These are phyloP conservation scores for Pichia heedii DNA, from an alignment of 805 yeast genomes.

Conservation along the genomic window DNA sequence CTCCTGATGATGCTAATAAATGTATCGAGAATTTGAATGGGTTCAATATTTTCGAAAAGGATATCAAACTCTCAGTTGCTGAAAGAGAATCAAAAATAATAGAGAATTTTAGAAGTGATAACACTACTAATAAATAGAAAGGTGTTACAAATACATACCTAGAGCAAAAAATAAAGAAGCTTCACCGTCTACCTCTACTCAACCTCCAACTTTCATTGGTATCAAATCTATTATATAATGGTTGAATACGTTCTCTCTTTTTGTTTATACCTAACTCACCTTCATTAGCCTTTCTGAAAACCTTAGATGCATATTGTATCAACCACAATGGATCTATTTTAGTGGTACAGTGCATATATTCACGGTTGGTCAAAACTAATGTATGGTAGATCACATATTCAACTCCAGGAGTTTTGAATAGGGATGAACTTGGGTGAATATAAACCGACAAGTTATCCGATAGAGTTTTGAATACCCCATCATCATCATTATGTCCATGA, in stretches of 20 bases:
- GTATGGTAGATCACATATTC: conserved; percentile 81
- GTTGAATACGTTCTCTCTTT: conserved; percentile 59
- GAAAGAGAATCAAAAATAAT: conserved; percentile 24
- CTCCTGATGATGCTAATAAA: conserved; percentile 38
- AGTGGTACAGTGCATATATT: conserved; percentile 86
- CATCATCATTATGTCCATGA: conserved; percentile 30
- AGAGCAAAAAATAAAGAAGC: no score
- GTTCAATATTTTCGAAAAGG: conserved; percentile 44
- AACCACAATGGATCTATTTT: conserved; percentile 80
- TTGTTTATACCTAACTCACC: conserved; percentile 40
- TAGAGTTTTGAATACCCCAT: conserved; percentile 43
- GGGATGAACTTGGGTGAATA: conserved; percentile 80
- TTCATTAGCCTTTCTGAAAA: conserved; percentile 56
- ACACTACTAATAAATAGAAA: no score
- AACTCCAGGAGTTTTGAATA: conserved; percentile 45
- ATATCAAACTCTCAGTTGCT: conserved; percentile 37
- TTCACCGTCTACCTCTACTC: conserved; percentile 32
- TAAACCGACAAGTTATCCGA: conserved; percentile 65
- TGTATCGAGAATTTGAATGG: conserved; percentile 43
- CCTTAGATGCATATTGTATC: conserved; percentile 58
- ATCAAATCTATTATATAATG: conserved; percentile 54
- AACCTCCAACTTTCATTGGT: conserved; percentile 71
- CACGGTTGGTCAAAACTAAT: conserved; percentile 71
- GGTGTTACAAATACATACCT: background rate
- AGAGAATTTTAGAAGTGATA: conserved; percentile 11